Evolutionary conservation across 2,329 filamentous ascomycete species (phyloP), one percentile per base, ranked within the genome.

Genomic region (Paraconiothyrium brasiliense): DNA sequence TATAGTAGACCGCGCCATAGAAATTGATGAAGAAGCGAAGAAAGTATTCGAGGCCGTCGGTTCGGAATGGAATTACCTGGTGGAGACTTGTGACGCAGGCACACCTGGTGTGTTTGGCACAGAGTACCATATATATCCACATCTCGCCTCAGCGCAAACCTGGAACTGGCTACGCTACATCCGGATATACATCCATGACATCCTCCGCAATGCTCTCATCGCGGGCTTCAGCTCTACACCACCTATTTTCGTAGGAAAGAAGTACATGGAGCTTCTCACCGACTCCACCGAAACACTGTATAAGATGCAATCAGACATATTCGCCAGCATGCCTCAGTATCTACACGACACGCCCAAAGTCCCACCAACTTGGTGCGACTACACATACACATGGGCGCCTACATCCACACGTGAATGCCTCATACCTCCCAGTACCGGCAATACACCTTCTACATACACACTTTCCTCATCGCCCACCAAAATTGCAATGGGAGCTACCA

Each of bases 151-250:
- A 2, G 70, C 75, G 2, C 71, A 76, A 54, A 74, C 70, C 0
- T 77, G 75, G 74, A 76, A 77, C 39, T 77, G 72, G 71, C 66
- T 75, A 1, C 71, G 75, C 1, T 76, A 73, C 57, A 75, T 68
- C 41, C 62, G 73, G 1, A 74, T 78, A 11, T 76, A 76, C 52
- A 63, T 77, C 24, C 68, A 77, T 58, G 74, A 76, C 56, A 76
- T 78, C 55, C 72, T 78, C 39, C 74, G 75, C 20, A 76, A 75
- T 47, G 61, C 64, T 4, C 67, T 76, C 16, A 60, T 76, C 0
- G 55, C 62, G 2, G 75, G 74, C 11, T 68, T 77, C 34, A 60
- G 70, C 1, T 59, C 63, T 14, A 64, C 61, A 1, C 74, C 73
- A n/a, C 76, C 74, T 8, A 57, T 63, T 1, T 72, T 78, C 43